Evolutionary conservation across 2,329 filamentous ascomycete species (phyloP).

Genomic region (Didymella lethalis): DNA sequence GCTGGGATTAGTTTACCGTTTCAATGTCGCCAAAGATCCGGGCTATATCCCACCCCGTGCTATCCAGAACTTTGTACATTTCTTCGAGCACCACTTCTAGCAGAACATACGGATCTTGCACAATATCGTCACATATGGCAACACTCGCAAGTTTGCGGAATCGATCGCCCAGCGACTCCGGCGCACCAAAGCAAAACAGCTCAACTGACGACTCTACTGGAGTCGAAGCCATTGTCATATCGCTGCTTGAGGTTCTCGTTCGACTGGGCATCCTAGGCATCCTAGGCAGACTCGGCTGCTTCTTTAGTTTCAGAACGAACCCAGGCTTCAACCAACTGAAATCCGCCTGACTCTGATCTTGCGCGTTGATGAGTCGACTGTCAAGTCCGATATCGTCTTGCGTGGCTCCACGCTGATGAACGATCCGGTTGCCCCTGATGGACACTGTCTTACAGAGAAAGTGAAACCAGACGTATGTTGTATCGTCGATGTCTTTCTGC

Average conservation of each 20-base stretch:
- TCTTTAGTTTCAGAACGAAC: slow-evolving; percentile 34
- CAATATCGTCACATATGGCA: slow-evolving; percentile 30
- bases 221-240: slow-evolving; percentile 14
- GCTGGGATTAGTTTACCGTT: slow-evolving; percentile 25
- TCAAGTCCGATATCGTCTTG: not conserved
- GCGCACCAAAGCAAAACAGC: slow-evolving; percentile 43
- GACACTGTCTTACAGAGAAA: slow-evolving; percentile 38
- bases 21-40: slow-evolving; percentile 46
- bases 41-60: slow-evolving; percentile 38
- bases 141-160: slow-evolving; percentile 25
- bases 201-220: slow-evolving; percentile 23
- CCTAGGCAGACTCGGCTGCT: slow-evolving; percentile 4
- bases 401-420: slow-evolving; percentile 6
- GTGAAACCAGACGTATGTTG: slow-evolving; percentile 40
- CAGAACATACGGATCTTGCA: slow-evolving; percentile 44
- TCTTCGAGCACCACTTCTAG: slow-evolving; percentile 44
- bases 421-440: slow-evolving; percentile 18
- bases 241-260: slow-evolving; percentile 26
- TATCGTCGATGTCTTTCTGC: slow-evolving; percentile 27
- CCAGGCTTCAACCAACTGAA: slow-evolving; percentile 40
- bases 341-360: slow-evolving; percentile 31
- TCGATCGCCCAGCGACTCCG: slow-evolving; percentile 25
- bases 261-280: slow-evolving; percentile 19
- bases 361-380: slow-evolving; percentile 1
- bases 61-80: slow-evolving; percentile 43